Conservation (phyloP, 1,139 yeast genomes). For the Diutina sp. region DNA sequence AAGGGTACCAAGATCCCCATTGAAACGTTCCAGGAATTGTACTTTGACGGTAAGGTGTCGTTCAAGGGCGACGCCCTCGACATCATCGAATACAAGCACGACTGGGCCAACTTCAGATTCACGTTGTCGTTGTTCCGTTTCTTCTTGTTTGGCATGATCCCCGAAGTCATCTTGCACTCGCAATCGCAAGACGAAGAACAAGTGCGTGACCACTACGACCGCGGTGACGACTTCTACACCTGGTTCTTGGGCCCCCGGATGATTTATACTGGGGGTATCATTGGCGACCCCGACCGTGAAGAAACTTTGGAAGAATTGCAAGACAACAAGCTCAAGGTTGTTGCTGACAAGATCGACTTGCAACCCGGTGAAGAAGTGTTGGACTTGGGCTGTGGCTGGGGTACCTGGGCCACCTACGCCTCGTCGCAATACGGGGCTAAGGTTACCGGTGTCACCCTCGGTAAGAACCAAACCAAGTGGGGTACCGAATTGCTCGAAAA, state of each 20-base stretch:
- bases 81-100: slow-evolving; percentile 75
- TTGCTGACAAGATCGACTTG: slow-evolving; percentile 77
- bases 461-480: slow-evolving; percentile 85
- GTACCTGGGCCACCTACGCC: slow-evolving; percentile 78
- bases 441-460: slow-evolving; percentile 84
- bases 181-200: slow-evolving; percentile 94
- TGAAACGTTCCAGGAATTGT: slow-evolving; percentile 87
- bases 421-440: slow-evolving; percentile 74
- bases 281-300: slow-evolving; percentile 55
- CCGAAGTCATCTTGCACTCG: slow-evolving; percentile 86
- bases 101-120: slow-evolving; percentile 79
- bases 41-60: slow-evolving; percentile 71
- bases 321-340: slow-evolving; percentile 80
- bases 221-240: slow-evolving; percentile 91
- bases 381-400: slow-evolving; percentile 96
- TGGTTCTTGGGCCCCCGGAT: slow-evolving; percentile 94
- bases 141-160: slow-evolving; percentile 81
- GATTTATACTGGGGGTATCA: slow-evolving; percentile 85
- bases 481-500: slow-evolving; percentile 60
- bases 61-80: slow-evolving; percentile 87
- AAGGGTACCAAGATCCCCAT: slow-evolving; percentile 68
- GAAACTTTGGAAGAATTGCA: slow-evolving; percentile 80
- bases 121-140: slow-evolving; percentile 68
- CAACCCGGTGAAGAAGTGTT: slow-evolving; percentile 61
- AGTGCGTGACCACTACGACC: slow-evolving; percentile 90